Conservation (phyloP, 179 eudicot genomes). For the Spinacia oleracea region DNA sequence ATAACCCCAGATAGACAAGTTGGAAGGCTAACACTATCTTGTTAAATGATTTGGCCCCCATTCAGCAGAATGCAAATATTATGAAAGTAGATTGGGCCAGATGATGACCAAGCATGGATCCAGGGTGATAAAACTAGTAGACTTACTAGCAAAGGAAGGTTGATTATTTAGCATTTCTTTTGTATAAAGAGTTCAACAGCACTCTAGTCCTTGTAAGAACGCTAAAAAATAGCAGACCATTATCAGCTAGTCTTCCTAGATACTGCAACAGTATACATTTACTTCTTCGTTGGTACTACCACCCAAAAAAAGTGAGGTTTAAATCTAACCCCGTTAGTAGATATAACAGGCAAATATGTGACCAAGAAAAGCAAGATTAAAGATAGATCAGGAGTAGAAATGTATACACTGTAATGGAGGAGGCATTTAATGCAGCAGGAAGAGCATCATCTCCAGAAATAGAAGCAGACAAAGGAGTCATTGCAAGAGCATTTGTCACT, state of each 20-base stretch:
- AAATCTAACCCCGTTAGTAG: neutral
- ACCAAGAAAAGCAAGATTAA: constrained; percentile 1
- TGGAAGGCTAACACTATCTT: neutral
- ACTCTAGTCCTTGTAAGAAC: neutral
- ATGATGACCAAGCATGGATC: neutral
- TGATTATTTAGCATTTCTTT: neutral
- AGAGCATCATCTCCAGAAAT: constrained; percentile 41
- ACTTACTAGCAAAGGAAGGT: neutral
- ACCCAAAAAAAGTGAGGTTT: neutral
- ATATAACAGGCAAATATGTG: neutral
- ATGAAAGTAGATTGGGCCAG: neutral
- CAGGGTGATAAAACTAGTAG: neutral
- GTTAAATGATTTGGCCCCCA: neutral
- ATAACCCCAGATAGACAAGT: neutral
- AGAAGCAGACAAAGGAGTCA: constrained; percentile 39
- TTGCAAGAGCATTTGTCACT: constrained; percentile 41
- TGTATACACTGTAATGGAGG: constrained; percentile 40
- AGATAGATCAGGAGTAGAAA: constrained; percentile 9
- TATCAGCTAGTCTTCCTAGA: no score
- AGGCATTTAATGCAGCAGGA: constrained; percentile 31
- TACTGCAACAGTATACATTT: neutral
- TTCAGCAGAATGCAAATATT: neutral
- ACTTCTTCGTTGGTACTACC: neutral
- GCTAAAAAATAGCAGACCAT: neutral
- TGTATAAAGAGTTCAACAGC: neutral